Conservation (phyloP, 139 green algal species). For the Pleodorina starrii region DNA sequence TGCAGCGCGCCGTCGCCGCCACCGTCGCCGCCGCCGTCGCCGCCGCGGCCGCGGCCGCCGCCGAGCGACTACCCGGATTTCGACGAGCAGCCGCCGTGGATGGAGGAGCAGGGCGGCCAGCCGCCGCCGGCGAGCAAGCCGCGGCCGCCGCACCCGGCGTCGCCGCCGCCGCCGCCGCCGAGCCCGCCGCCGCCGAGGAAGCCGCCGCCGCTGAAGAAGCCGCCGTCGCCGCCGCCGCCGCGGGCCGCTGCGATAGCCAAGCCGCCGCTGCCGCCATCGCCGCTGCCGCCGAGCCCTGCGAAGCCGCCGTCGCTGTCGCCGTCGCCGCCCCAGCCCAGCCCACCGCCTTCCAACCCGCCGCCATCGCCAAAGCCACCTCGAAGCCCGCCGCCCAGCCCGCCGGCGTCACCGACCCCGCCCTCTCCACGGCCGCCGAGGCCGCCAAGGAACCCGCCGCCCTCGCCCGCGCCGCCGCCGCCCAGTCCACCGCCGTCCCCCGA, state of each 20-base stretch:
- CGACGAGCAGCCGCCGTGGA: neutral
- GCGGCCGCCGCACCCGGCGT: conserved; percentile 17
- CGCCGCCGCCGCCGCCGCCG: conserved; percentile 20
- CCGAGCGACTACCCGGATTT: neutral
- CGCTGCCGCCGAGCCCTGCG: neutral
- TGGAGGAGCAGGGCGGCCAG: neutral
- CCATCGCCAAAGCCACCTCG: neutral
- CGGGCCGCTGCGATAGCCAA: neutral
- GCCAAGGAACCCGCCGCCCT: too few relatives aligned
- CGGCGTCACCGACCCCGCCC: neutral
- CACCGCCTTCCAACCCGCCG: neutral
- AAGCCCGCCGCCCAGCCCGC: neutral
- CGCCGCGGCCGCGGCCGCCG: neutral
- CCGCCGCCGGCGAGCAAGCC: neutral
- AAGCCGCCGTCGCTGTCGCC: neutral
- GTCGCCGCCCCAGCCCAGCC: neutral
- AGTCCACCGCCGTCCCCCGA: neutral
- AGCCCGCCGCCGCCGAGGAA: neutral
- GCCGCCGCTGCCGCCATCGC: neutral
- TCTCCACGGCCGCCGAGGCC: neutral
- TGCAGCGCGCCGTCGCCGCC: conserved; percentile 4
- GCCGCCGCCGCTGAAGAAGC: neutral
- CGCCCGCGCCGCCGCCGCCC: neutral
- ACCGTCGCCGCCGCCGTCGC: neutral
- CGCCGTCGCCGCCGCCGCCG: neutral